Percentiles rank a stretch among this genome's conserved stretches.
Evolutionary conservation across 441 rosid species (phyloP).

Genomic region (Populus hybrid): DNA sequence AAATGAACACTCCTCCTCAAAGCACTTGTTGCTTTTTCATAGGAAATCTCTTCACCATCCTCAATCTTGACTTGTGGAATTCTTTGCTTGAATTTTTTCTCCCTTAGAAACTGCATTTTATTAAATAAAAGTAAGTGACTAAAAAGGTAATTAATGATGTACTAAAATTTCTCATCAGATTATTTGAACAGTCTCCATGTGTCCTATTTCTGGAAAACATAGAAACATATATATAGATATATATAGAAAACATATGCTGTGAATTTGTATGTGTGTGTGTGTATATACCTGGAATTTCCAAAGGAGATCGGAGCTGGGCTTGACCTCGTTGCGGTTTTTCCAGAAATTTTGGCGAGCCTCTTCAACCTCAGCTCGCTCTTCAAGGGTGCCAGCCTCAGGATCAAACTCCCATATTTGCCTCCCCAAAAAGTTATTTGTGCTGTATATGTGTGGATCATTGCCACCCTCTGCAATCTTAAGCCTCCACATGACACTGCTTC

Average conservation of each 20-base stretch:
- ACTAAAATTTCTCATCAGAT: too few relatives aligned
- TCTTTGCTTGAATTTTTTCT: conserved; percentile 20
- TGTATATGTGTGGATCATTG: conserved; percentile 7
- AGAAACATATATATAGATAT: too few relatives aligned
- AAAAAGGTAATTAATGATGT: too few relatives aligned
- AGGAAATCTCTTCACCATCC: conserved; percentile 20
- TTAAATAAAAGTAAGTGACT: background rate
- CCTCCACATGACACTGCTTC: conserved; percentile 20
- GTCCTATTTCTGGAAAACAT: too few relatives aligned
- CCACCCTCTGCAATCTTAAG: conserved; percentile 24
- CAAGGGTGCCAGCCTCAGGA: conserved; percentile 19
- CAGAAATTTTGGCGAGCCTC: conserved; percentile 19
- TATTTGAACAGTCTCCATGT: background rate
- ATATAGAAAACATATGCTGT: background rate
- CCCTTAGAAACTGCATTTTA: conserved; percentile 12
- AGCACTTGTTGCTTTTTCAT: conserved; percentile 35
- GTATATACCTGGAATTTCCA: conserved; percentile 10
- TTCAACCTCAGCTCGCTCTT: conserved; percentile 25
- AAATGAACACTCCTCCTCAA: conserved; percentile 39
- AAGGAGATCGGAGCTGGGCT: conserved; percentile 22
- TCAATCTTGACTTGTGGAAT: conserved; percentile 10
- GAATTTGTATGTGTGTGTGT: background rate
- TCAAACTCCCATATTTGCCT: conserved; percentile 32
- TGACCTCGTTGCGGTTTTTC: conserved; percentile 15
- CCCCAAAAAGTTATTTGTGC: conserved; percentile 23